phyloP scores from a whole-genome alignment of 352 stramenopile species.

The Phytophthora foliorum region DNA sequence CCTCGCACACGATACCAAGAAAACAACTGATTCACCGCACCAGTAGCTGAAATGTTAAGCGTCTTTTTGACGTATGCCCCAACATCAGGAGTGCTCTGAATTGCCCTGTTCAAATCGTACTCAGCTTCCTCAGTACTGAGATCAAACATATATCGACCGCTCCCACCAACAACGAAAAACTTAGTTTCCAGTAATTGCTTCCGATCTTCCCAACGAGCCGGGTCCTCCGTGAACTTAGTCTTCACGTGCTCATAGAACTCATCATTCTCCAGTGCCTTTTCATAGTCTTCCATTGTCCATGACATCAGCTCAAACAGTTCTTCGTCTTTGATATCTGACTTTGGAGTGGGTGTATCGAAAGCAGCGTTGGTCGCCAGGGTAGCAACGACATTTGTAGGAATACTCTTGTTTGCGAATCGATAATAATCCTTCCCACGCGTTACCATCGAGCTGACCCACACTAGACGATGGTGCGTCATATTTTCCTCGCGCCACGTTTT shows the following conservation, averaged over 20 bases:
- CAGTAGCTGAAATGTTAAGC: neutral
- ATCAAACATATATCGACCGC: conserved; percentile 14
- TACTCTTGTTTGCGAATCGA: neutral
- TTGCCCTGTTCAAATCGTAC: neutral
- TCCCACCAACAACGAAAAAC: conserved; percentile 16
- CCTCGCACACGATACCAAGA: conserved; percentile 6
- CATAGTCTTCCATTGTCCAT: conserved; percentile 19
- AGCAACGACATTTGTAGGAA: neutral
- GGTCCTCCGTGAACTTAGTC: conserved; percentile 12
- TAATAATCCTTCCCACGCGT: conserved; percentile 3
- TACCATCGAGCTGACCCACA: conserved; percentile 16
- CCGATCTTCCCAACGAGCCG: conserved; percentile 6
- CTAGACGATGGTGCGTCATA: conserved; percentile 10
- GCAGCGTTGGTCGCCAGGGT: neutral
- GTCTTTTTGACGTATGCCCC: neutral
- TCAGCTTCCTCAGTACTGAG: neutral
- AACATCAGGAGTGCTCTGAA: conserved; percentile 4
- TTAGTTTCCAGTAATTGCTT: conserved; percentile 19
- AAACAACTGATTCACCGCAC: conserved; percentile 20
- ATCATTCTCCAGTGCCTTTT: conserved; percentile 8
- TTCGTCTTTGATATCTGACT: neutral
- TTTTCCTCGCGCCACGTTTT: neutral
- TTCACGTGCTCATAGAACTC: conserved; percentile 19
- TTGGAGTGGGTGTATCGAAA: neutral
- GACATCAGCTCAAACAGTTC: conserved; percentile 11